These are phyloP conservation scores for Yarrowia yakushimensis DNA, from an alignment of 805 yeast genomes.

Conservation along the genomic window DNA sequence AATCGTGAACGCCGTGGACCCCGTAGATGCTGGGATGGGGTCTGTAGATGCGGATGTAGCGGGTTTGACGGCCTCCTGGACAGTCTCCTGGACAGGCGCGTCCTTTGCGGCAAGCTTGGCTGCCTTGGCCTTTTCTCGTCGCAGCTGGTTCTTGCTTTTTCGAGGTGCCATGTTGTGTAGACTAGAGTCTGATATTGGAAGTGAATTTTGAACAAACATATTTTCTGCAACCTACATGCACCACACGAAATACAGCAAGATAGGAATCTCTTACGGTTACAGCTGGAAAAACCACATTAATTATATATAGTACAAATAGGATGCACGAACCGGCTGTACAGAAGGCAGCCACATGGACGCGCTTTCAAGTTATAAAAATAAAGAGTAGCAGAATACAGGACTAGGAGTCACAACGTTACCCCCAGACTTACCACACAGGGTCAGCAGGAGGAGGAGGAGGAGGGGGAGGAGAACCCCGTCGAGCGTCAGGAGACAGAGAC, in stretches of 20 bases:
- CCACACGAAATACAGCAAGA: too few relatives aligned
- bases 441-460: conserved; percentile 21
- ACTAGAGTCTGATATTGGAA: neutral
- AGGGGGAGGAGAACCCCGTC: conserved; percentile 14
- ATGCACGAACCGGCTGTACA: neutral
- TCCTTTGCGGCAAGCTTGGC: conserved; percentile 32
- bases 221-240: neutral
- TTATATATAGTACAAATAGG: conserved; percentile 4
- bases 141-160: conserved; percentile 41
- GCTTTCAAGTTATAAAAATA: conserved; percentile 6
- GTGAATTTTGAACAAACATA: neutral
- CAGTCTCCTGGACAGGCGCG: neutral
- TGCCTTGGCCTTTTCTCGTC: conserved; percentile 44
- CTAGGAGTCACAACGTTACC: neutral
- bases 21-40: neutral
- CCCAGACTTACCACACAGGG: conserved; percentile 4
- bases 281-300: conserved; percentile 2
- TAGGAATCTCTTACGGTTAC: too few relatives aligned
- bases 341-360: neutral
- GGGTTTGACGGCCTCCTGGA: neutral
- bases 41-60: neutral
- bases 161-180: conserved; percentile 32
- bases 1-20: neutral
- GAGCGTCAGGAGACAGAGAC: conserved; percentile 28
- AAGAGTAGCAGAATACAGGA: neutral